A percentile compares a stretch with the other conserved stretches of the same genome.
Evolutionary conservation across 306 rosid genomes (phyloP).

Genomic region (Rosa multiflora): DNA sequence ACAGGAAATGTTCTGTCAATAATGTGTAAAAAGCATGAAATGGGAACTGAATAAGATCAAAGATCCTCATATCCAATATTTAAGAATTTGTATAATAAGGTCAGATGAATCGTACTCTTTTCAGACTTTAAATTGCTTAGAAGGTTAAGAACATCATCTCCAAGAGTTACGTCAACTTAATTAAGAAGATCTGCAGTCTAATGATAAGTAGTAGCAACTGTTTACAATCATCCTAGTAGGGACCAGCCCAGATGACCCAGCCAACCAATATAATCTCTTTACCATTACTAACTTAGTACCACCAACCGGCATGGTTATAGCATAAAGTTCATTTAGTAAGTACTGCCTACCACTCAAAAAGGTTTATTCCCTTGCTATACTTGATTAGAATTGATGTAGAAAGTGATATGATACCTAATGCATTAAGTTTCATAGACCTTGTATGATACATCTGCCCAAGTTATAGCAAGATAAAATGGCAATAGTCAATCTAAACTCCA

Average conservation of each 20-base stretch:
- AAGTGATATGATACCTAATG: not conserved
- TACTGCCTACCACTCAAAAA: not conserved
- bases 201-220: no score
- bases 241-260: not conserved
- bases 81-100: not conserved
- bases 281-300: not conserved
- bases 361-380: not conserved
- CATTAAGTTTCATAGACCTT: not conserved
- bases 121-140: not conserved
- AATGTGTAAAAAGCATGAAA: not conserved
- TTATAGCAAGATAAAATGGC: not conserved
- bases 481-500: constrained; percentile 26
- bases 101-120: not conserved
- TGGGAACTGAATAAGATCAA: not conserved
- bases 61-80: not conserved
- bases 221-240: not conserved
- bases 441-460: not conserved
- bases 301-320: not conserved
- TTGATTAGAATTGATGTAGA: not conserved
- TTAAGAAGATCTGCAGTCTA: not conserved
- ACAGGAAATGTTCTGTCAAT: not conserved
- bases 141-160: no score
- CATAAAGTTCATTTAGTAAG: not conserved
- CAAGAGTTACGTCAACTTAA: not conserved
- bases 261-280: not conserved